phyloP scores from a whole-genome alignment of 2,329 filamentous ascomycete species.

The Fusarium transvaalense region DNA sequence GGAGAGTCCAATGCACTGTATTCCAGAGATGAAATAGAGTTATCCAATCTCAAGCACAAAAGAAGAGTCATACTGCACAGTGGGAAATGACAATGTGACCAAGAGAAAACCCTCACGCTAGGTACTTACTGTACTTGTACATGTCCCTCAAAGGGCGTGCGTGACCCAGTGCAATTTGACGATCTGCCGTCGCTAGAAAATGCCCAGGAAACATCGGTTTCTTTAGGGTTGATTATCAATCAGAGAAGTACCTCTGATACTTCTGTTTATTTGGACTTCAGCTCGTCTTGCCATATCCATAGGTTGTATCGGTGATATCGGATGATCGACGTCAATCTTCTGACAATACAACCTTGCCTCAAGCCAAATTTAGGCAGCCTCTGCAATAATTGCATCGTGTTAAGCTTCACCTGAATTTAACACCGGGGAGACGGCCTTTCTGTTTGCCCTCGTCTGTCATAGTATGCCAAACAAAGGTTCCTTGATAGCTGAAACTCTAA shows the following conservation, averaged over 20 bases:
- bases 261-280: neutral
- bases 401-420: constrained; percentile 6
- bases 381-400: constrained; percentile 19
- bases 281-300: constrained; percentile 12
- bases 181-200: constrained; percentile 23
- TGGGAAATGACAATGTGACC: constrained; percentile 5
- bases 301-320: constrained; percentile 12
- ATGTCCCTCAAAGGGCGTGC: constrained; percentile 39
- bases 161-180: constrained; percentile 9
- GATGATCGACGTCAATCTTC: constrained; percentile 31
- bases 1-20: constrained; percentile 10
- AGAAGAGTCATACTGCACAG: constrained; percentile 5
- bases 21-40: constrained; percentile 2
- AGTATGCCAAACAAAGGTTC: constrained; percentile 37
- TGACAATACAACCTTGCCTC: constrained; percentile 22
- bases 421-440: neutral
- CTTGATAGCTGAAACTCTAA: constrained; percentile 40
- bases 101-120: constrained; percentile 32
- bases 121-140: constrained; percentile 14
- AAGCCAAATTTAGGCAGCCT: constrained; percentile 40
- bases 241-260: neutral
- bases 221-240: constrained; percentile 22
- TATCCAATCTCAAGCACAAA: constrained; percentile 1
- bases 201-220: constrained; percentile 29
- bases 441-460: constrained; percentile 11